Base-by-base conservation (phyloP, 2,329 filamentous ascomycete species). In the Aspergillus arachidicola region DNA sequence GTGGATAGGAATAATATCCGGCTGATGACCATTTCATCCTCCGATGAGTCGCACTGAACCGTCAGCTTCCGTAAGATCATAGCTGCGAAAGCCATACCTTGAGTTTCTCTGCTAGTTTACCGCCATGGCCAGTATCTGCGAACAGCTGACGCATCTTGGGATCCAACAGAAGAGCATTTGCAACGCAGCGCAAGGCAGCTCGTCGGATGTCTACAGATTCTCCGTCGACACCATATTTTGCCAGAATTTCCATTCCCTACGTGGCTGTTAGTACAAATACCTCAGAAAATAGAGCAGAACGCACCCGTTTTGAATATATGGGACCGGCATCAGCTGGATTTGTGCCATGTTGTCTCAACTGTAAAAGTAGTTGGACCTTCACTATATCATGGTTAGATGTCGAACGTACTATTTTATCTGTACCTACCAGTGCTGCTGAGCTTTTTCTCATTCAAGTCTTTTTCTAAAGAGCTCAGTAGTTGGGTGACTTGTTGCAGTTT, bases 11-110 rank as follows among this genome's bases (percentile, higher is more conserved):
- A 94, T 19, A 96, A 80, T 50, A 96, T 87, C 58, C 93, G 86
- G n/a, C 90, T 90, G 64, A 86, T 80, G 2, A 98, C 83, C 76
- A 98, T 97, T 73, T 98, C 94, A 69, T 96, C 90, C 65, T 98
- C 93, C 60, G 86, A 84, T 69, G 84, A 89, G 65, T 93, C 90
- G 62, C 85, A 88, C 83, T 86, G 64, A 16, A 41, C 36, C 32
- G 48, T 66, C 51, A 68, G 57, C 60, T 54, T 58, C 23, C 4
- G 45, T 32, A 21, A 41, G 11, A 41, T 12, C 38, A 12, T 7
- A 46, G 23, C 7, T 11, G 58, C 30, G 55, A n/a, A 32, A 43
- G 58, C 56, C 72, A 54, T 71, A 80, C 83, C 77, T 90, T 90
- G 48, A 97, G 84, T 66, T 86, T 87, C 61, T 86, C 83, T 63